Evolutionary conservation across 192 early-diverging fungal genomes (phyloP).

Genomic region (Chytriomyces sp.): DNA sequence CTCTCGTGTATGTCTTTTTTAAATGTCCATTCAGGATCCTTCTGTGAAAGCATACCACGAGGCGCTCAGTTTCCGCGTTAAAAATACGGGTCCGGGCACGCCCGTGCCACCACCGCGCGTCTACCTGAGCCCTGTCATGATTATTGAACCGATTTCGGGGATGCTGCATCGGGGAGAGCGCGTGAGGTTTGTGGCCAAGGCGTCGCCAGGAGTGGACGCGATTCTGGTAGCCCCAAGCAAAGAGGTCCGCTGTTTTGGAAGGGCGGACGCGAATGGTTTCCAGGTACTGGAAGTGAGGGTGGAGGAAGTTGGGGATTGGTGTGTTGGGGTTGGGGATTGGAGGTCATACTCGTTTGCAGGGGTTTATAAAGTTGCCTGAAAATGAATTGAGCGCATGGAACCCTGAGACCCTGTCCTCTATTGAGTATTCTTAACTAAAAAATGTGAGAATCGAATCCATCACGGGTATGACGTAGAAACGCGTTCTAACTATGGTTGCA

Average conservation of each 20-base stretch:
- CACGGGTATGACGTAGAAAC: no score
- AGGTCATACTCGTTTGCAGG: no score
- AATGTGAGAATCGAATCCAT: no score
- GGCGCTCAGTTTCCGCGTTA: conserved; percentile 28
- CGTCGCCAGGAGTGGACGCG: background rate
- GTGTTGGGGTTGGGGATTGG: conserved; percentile 15
- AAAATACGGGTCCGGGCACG: conserved; percentile 7
- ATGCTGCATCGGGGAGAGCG: background rate
- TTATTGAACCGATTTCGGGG: background rate
- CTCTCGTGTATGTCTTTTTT: no score
- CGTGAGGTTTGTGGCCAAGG: conserved; percentile 10
- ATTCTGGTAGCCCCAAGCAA: conserved; percentile 19
- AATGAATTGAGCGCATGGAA: no score
- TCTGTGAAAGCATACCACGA: background rate
- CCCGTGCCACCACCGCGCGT: background rate
- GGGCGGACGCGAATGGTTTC: background rate
- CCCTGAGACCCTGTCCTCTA: no score
- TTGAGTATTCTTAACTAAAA: no score
- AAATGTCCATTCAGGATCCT: background rate
- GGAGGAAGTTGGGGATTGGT: conserved; percentile 11
- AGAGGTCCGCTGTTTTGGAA: conserved; percentile 3
- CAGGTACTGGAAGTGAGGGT: background rate
- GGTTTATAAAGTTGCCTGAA: no score
- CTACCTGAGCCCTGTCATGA: no score
- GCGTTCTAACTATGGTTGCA: no score